Evolutionary conservation across 1,139 yeast genomes (phyloP).

Genomic region (Hanseniaspora sp.): DNA sequence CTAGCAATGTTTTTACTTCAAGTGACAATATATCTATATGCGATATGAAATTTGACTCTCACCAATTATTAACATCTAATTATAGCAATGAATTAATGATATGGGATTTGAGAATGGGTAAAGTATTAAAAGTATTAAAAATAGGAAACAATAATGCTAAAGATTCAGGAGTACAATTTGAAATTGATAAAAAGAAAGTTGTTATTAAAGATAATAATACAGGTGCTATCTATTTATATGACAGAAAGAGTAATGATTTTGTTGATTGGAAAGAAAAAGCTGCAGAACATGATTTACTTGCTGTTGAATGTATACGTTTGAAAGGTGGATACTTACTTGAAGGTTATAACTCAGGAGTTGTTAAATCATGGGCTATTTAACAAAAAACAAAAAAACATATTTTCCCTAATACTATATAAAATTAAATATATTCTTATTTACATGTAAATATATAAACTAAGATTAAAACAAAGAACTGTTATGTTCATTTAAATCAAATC

Average conservation of each 20-base stretch:
- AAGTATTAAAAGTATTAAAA: slow-evolving; percentile 48
- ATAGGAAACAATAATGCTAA: slow-evolving; percentile 40
- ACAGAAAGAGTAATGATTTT: slow-evolving; percentile 33
- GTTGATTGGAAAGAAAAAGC: slow-evolving; percentile 18
- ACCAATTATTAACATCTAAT: slow-evolving; percentile 53
- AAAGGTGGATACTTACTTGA: slow-evolving; percentile 54
- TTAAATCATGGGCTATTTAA: slow-evolving; percentile 11
- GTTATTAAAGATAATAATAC: slow-evolving; percentile 29
- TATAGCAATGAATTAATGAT: slow-evolving; percentile 52
- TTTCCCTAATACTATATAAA: background rate
- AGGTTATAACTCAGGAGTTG: slow-evolving; percentile 34
- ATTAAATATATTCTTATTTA: background rate
- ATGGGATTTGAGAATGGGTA: slow-evolving; percentile 65
- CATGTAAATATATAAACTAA: background rate
- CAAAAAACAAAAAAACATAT: background rate
- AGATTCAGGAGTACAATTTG: slow-evolving; percentile 20
- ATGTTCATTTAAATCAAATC: background rate
- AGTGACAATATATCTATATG: slow-evolving; percentile 69
- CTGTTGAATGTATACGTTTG: slow-evolving; percentile 38
- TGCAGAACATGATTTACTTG: slow-evolving; percentile 11
- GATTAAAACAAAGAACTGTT: background rate
- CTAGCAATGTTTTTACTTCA: slow-evolving; percentile 19
- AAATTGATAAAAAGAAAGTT: slow-evolving; percentile 46
- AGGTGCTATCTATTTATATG: slow-evolving; percentile 43
- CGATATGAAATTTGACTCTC: slow-evolving; percentile 55